Evolutionary conservation across 495 filamentous ascomycete genomes (phyloP).

Genomic region (Neurospora hispaniola): DNA sequence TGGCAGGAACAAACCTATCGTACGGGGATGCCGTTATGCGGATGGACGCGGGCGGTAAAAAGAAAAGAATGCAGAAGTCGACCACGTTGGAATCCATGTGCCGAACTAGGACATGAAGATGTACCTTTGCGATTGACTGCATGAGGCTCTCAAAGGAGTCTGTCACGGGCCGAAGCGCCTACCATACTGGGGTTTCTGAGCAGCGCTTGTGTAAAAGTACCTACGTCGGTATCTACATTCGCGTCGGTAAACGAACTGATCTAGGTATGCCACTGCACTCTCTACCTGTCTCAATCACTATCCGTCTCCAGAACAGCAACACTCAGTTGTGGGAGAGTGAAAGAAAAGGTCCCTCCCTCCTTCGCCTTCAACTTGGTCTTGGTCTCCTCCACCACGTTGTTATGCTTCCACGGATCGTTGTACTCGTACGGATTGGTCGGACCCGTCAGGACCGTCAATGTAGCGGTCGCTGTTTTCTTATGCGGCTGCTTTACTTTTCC

Average conservation of each 20-base stretch:
- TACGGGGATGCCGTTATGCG: background rate
- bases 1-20: background rate
- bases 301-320: slow-evolving; percentile 39
- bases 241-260: background rate
- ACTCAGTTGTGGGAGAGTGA: slow-evolving; percentile 40
- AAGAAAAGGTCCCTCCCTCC: slow-evolving; percentile 35
- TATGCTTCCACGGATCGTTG: slow-evolving; percentile 26
- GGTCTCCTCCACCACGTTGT: slow-evolving; percentile 31
- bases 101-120: background rate
- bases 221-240: background rate
- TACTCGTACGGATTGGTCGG: slow-evolving; percentile 31
- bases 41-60: background rate
- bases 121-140: background rate
- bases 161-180: background rate
- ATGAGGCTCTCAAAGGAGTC: background rate
- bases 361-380: slow-evolving; percentile 34
- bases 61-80: background rate
- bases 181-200: background rate
- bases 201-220: background rate
- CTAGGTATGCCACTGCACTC: background rate
- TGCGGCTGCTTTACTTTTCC: slow-evolving; percentile 3
- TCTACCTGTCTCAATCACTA: background rate
- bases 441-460: slow-evolving; percentile 49
- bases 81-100: background rate
- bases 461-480: slow-evolving; percentile 29